Evolutionary conservation across 345 rosid genomes (phyloP).

Genomic region (Populus ilicifolia): DNA sequence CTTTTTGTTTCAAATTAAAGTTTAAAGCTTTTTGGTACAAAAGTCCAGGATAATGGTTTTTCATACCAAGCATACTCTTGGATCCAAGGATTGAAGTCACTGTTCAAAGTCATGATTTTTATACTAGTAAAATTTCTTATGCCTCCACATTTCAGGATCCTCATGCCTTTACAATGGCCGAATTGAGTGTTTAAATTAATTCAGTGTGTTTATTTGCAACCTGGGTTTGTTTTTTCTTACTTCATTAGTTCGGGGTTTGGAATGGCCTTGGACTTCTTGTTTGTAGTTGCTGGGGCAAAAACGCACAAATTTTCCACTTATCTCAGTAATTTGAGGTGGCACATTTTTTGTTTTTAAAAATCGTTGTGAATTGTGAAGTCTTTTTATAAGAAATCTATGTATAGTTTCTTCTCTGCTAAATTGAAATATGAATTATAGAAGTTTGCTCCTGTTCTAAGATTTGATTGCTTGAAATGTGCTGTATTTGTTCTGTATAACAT

Average conservation of each 20-base stretch:
- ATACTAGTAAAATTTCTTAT: neutral
- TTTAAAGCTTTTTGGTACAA: conserved; percentile 2
- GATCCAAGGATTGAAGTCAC: neutral
- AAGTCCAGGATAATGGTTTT: neutral
- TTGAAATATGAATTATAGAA: neutral
- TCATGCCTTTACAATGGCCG: neutral
- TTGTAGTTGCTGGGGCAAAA: neutral
- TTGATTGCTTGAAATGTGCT: neutral
- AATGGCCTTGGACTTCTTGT: neutral
- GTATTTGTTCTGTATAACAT: neutral
- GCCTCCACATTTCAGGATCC: neutral
- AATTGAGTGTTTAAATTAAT: neutral
- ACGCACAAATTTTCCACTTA: neutral
- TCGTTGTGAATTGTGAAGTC: too few relatives aligned
- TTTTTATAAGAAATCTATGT: neutral
- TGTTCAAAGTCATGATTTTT: neutral
- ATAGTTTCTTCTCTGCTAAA: neutral
- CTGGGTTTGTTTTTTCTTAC: conserved; percentile 9
- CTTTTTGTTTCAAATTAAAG: conserved; percentile 7
- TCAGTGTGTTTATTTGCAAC: neutral
- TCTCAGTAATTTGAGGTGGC: neutral
- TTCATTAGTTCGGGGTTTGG: neutral
- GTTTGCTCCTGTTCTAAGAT: neutral
- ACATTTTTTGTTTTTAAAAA: too few relatives aligned
- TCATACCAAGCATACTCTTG: neutral